Evolutionary conservation across 257 asterid species (phyloP).

Genomic region (Ehretia macrophylla): DNA sequence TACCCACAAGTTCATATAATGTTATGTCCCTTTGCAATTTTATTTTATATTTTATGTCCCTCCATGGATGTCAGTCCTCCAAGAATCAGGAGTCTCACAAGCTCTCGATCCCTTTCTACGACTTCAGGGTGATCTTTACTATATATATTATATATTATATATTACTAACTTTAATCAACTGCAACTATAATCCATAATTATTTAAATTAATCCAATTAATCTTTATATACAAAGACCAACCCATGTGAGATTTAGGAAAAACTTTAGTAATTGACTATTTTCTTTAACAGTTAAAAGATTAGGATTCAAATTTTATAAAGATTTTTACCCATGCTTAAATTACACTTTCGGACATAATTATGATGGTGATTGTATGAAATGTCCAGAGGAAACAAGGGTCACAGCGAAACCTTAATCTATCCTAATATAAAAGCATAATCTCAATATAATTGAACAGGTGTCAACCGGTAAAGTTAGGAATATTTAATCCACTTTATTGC

Average conservation of each 20-base stretch:
- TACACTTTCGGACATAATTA: no score
- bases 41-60: background rate
- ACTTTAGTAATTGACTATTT: no score
- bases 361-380: conserved; percentile 3
- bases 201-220: no score
- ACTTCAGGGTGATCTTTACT: background rate
- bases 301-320: no score
- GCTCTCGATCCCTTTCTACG: background rate
- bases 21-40: no score
- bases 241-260: no score
- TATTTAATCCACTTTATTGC: conserved; percentile 16
- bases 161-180: background rate
- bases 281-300: no score
- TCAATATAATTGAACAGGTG: conserved; percentile 18
- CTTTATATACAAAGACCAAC: no score
- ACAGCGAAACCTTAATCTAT: conserved; percentile 1
- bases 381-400: conserved; percentile 16
- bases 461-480: conserved; percentile 26
- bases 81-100: background rate
- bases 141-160: no score
- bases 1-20: no score
- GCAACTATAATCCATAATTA: background rate
- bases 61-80: background rate
- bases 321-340: no score
- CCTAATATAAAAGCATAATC: conserved; percentile 2